Conservation (phyloP, 2,329 filamentous ascomycete species). For the Fusarium staphyleae region DNA sequence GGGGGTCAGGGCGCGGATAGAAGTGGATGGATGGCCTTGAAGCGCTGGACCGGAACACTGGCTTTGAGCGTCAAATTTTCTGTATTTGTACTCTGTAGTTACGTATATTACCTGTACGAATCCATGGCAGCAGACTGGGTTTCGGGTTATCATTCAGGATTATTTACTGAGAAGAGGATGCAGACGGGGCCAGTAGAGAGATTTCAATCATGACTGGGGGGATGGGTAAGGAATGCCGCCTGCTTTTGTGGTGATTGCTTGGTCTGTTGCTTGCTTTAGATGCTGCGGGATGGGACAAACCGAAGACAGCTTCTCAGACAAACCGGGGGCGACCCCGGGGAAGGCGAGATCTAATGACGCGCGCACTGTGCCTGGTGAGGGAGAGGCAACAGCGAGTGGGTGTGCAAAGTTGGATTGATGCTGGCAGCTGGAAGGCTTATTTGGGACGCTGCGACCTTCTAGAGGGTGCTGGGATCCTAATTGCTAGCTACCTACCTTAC, state of each 20-base stretch:
- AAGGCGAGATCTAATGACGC: constrained; percentile 34
- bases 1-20: constrained; percentile 26
- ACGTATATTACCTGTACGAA: constrained; percentile 22
- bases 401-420: constrained; percentile 6
- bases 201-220: not conserved
- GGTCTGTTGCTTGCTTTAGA: constrained; percentile 25
- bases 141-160: not conserved
- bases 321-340: constrained; percentile 30
- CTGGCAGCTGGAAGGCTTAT: constrained; percentile 19
- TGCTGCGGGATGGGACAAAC: constrained; percentile 10
- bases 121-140: constrained; percentile 4
- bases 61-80: constrained; percentile 19
- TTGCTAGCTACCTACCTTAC: no score
- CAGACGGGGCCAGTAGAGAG: not conserved
- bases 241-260: constrained; percentile 9
- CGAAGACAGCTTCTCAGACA: constrained; percentile 9
- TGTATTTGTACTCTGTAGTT: no score
- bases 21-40: constrained; percentile 17
- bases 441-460: constrained; percentile 25
- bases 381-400: constrained; percentile 16
- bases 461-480: constrained; percentile 19
- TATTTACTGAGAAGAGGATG: constrained; percentile 1
- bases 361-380: constrained; percentile 27
- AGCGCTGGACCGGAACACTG: constrained; percentile 34
- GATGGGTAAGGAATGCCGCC: constrained; percentile 1